A percentile compares a stretch with the other conserved stretches of the same genome.
phyloP scores from a whole-genome alignment of 495 filamentous ascomycete genomes.

The Hypoxylon cercidicola region DNA sequence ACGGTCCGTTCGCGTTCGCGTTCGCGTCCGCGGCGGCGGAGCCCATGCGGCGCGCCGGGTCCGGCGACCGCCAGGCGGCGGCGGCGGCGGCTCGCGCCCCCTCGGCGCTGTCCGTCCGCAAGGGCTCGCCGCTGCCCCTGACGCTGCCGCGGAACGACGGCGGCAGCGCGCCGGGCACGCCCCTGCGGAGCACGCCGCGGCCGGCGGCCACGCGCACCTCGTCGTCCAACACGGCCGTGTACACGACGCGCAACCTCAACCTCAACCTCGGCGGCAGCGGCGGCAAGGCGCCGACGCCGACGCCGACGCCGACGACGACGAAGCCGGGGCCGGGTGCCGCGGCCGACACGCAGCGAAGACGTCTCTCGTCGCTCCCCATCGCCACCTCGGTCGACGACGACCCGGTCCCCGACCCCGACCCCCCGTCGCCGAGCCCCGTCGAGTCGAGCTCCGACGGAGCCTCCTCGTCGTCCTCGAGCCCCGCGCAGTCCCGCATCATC shows the following conservation, averaged over 20 bases:
- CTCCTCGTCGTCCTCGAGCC: slow-evolving; percentile 58
- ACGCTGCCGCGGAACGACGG: slow-evolving; percentile 61
- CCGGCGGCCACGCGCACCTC: slow-evolving; percentile 65
- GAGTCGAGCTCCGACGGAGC: slow-evolving; percentile 45
- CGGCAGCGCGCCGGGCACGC: slow-evolving; percentile 49
- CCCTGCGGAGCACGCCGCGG: slow-evolving; percentile 47
- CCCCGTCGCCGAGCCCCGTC: slow-evolving; percentile 48
- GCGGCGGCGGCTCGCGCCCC: too few relatives aligned
- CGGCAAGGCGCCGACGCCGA: slow-evolving; percentile 23
- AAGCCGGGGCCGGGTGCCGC: too few relatives aligned
- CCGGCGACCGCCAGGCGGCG: slow-evolving; percentile 60
- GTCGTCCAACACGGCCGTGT: slow-evolving; percentile 67
- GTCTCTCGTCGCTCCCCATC: slow-evolving; percentile 50
- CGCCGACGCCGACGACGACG: too few relatives aligned
- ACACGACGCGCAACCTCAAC: slow-evolving; percentile 46
- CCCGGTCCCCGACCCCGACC: slow-evolving; percentile 41
- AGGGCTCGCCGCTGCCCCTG: slow-evolving; percentile 66
- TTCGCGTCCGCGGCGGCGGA: slow-evolving; percentile 66
- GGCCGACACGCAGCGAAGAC: slow-evolving; percentile 41
- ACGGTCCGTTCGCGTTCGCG: slow-evolving; percentile 48
- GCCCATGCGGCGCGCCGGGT: slow-evolving; percentile 67
- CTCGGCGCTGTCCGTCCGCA: slow-evolving; percentile 71
- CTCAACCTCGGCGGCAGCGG: too few relatives aligned
- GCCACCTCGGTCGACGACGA: slow-evolving; percentile 35
- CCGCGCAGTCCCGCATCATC: slow-evolving; percentile 64